phyloP scores from a whole-genome alignment of 768 basidiomycete species.

The Boletus rufocinnamomeus region DNA sequence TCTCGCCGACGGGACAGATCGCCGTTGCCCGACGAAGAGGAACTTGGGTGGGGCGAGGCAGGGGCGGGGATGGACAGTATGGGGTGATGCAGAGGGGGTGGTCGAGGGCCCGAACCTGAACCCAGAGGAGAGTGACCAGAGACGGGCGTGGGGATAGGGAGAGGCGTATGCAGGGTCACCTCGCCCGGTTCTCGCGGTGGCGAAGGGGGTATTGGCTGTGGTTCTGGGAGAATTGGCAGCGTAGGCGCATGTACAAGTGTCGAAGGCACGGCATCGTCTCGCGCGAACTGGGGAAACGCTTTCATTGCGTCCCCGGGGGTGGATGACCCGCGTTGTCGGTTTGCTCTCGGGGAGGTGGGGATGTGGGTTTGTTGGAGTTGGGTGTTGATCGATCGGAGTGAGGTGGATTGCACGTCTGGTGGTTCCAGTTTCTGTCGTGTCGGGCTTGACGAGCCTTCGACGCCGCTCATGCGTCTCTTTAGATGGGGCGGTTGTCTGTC shows the following conservation, averaged over 20 bases:
- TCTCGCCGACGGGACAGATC: slow-evolving; percentile 2
- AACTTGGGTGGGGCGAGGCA: not conserved
- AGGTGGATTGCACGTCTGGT: not conserved
- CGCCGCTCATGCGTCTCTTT: slow-evolving; percentile 17
- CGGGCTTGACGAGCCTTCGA: slow-evolving; percentile 4
- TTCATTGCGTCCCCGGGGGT: not conserved
- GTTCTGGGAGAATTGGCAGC: not conserved
- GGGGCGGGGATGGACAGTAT: not conserved
- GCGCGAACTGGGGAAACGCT: not conserved
- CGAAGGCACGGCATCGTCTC: not conserved
- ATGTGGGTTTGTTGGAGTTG: not conserved
- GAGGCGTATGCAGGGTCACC: not conserved
- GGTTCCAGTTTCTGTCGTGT: slow-evolving; percentile 18
- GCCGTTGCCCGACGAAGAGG: not conserved
- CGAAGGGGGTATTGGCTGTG: not conserved
- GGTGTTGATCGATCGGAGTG: not conserved
- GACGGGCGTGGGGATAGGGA: not conserved
- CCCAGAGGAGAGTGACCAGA: not conserved
- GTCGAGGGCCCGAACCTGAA: not conserved
- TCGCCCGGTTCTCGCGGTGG: slow-evolving; percentile 15
- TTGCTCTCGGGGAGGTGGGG: slow-evolving; percentile 3
- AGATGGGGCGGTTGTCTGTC: slow-evolving; percentile 12
- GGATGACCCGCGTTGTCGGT: not conserved
- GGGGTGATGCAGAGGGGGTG: not conserved
- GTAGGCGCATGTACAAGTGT: not conserved